phyloP scores from a whole-genome alignment of 176 grass and related monocot species.

The Cenchrus fungigraminus region DNA sequence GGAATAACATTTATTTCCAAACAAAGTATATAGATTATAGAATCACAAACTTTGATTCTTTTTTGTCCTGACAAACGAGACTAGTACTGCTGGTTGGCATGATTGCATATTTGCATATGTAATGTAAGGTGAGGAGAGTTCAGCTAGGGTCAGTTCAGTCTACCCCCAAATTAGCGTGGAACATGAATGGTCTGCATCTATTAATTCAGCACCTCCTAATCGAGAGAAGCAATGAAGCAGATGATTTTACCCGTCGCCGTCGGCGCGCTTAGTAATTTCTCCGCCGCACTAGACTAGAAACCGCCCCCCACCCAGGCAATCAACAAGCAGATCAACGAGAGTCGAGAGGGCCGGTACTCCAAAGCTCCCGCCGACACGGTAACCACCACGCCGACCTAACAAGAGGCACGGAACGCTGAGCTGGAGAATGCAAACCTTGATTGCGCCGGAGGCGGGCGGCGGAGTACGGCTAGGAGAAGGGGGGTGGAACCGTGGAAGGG shows the following conservation, averaged over 20 bases:
- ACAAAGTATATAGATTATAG: too few relatives aligned
- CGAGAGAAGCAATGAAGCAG: neutral
- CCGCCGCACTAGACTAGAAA: too few relatives aligned
- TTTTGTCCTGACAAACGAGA: neutral
- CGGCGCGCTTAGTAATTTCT: too few relatives aligned
- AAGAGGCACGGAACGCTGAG: neutral
- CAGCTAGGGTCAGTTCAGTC: neutral
- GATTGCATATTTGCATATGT: neutral
- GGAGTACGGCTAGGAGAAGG: too few relatives aligned
- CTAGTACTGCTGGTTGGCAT: neutral
- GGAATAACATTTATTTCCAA: neutral
- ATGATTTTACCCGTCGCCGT: neutral
- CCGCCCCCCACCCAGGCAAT: neutral
- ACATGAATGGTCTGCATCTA: neutral
- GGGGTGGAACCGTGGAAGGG: too few relatives aligned
- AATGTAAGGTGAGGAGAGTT: neutral
- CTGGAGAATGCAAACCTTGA: neutral
- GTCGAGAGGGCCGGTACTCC: neutral
- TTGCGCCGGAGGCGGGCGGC: too few relatives aligned
- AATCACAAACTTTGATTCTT: too few relatives aligned
- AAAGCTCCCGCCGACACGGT: neutral
- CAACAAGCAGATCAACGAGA: neutral
- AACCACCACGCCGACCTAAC: neutral
- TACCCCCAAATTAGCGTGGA: neutral
- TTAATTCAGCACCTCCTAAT: neutral